Evolutionary conservation across 176 grass and related monocot genomes (phyloP), one percentile per base, ranked within the genome.

Genomic region (Calamus simplicifolius): DNA sequence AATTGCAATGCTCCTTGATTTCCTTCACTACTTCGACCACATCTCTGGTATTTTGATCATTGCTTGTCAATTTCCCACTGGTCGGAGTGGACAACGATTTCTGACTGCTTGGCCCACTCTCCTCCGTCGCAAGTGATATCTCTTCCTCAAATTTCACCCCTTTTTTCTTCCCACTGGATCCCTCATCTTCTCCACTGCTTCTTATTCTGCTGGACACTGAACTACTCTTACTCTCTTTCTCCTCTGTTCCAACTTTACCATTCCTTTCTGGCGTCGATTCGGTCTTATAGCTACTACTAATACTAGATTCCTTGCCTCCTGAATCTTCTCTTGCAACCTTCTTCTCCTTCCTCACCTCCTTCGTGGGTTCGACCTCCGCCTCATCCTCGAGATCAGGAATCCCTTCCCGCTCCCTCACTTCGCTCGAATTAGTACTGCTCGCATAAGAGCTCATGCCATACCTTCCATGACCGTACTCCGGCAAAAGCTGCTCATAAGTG

Each of bases 311-410:
- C 35, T 43, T 43, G 2, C 35, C 35, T 43, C 35, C 35, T 13
- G 35, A 43, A 43, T 43, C 35, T 43, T 30, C 51, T 21, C 4
- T 28, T 5, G 25, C 70, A 3, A 27, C 28, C 10, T 52, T 62
- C 27, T 62, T 55, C 58, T 62, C 28, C 17, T 62, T 62, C 25
- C 50, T 60, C 43, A 59, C 79, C 21, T 15, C 28, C 57, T 57
- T 64, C 29, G 29, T 65, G 23, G 58, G 30, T 72, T 67, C 77
- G 56, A 83, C 10, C 25, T 80, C 74, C 19, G 67, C 51, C 62
- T 92, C 94, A 67, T 88, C 85, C 61, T 98, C 94, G 13, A 98
- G 85, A 17, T 98, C 88, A 31, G 94, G 94, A 27, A 98, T 89
- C 8, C 94, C 93, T 76, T 98, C 94, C 77, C 67, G 66, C 81